These are phyloP conservation scores for Naegleria lovaniensis DNA, from an alignment of 208 protist genomes.

Conservation along the genomic window DNA sequence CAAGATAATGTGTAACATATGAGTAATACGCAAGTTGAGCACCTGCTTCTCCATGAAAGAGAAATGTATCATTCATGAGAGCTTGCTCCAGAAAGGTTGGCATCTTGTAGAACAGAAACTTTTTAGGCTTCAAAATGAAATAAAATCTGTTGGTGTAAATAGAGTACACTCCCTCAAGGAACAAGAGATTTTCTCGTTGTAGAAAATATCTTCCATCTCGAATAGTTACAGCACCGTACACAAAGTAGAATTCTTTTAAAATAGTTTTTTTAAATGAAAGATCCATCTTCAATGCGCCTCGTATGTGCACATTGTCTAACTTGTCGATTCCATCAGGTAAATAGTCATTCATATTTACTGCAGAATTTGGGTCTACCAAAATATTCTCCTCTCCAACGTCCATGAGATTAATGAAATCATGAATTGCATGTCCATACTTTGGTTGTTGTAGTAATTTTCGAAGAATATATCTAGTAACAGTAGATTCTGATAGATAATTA, in stretches of 20 bases:
- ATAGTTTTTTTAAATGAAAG: conserved; percentile 3
- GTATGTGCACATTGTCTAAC: background rate
- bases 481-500: background rate
- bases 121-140: background rate
- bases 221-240: background rate
- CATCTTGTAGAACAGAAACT: background rate
- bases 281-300: background rate
- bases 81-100: background rate
- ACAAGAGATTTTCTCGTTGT: background rate
- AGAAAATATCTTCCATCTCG: background rate
- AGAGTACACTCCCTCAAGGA: background rate
- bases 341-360: background rate
- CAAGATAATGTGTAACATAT: background rate
- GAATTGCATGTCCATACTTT: background rate
- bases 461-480: background rate
- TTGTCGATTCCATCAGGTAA: background rate
- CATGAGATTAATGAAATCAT: background rate
- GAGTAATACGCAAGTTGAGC: conserved; percentile 2
- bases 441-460: background rate
- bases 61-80: background rate
- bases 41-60: background rate
- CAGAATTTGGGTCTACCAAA: background rate
- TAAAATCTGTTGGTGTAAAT: background rate
- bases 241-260: conserved; percentile 1
- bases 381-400: background rate